phyloP scores from a whole-genome alignment of 441 rosid genomes.

The Erysimum pusillum region DNA sequence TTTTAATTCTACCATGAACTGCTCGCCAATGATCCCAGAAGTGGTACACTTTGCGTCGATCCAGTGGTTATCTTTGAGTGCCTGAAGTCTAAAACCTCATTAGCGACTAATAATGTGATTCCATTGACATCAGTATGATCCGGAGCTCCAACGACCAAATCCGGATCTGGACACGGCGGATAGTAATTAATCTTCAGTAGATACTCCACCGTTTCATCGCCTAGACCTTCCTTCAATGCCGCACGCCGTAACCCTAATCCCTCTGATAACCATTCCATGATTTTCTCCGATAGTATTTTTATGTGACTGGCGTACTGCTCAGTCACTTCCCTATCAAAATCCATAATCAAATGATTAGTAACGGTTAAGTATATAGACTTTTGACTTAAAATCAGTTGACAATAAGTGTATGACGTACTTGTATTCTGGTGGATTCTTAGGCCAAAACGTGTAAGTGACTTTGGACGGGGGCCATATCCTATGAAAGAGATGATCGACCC shows the following conservation, averaged over 20 bases:
- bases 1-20: slow-evolving; percentile 54
- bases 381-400: background rate
- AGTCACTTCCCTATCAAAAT: slow-evolving; percentile 59
- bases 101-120: slow-evolving; percentile 70
- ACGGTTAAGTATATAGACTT: no score
- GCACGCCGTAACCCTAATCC: slow-evolving; percentile 64
- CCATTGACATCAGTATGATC: slow-evolving; percentile 69
- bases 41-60: slow-evolving; percentile 60
- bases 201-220: slow-evolving; percentile 66
- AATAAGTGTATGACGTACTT: slow-evolving; percentile 21
- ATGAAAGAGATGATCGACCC: slow-evolving; percentile 86
- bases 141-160: slow-evolving; percentile 65
- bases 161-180: slow-evolving; percentile 76
- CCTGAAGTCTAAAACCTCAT: slow-evolving; percentile 70
- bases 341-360: no score
- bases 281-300: slow-evolving; percentile 55
- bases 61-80: slow-evolving; percentile 65
- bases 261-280: slow-evolving; percentile 54
- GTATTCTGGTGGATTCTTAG: slow-evolving; percentile 65
- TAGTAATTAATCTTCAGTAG: slow-evolving; percentile 72
- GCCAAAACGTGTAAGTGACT: slow-evolving; percentile 68
- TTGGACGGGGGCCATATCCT: slow-evolving; percentile 73
- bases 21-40: slow-evolving; percentile 72
- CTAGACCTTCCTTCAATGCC: slow-evolving; percentile 56
- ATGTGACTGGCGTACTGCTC: slow-evolving; percentile 66